phyloP scores from a whole-genome alignment of 2,329 filamentous ascomycete species.

The Cladorrhinum sp. region DNA sequence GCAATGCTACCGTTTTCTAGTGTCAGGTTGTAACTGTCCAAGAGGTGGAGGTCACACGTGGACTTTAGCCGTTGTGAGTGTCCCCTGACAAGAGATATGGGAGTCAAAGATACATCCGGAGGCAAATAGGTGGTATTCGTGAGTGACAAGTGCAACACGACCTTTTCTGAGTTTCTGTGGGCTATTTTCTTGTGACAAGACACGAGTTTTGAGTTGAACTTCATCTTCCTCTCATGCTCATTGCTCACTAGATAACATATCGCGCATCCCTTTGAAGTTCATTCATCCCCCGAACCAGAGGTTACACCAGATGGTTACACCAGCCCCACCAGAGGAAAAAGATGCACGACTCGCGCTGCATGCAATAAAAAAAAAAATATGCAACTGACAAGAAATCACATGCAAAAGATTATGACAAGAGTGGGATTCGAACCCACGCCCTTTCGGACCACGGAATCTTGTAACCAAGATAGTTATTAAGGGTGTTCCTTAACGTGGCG shows the following conservation, averaged over 20 bases:
- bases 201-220: too few species aligned
- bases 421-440: slow-evolving; percentile 5
- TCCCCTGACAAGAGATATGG: neutral
- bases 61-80: neutral
- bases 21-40: neutral
- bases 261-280: too few species aligned
- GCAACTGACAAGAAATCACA: neutral
- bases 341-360: neutral
- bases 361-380: neutral
- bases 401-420: neutral
- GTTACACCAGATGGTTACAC: too few species aligned
- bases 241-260: too few species aligned
- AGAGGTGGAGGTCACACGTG: neutral
- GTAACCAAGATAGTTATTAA: neutral
- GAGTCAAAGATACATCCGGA: neutral
- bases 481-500: slow-evolving; percentile 1
- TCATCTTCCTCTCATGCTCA: too few species aligned
- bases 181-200: neutral
- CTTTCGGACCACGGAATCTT: slow-evolving; percentile 3
- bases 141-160: too few species aligned
- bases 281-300: too few species aligned
- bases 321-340: neutral
- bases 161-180: too few species aligned
- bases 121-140: neutral
- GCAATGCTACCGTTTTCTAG: neutral